Evolutionary conservation across 2,329 filamentous ascomycete species (phyloP), one percentile per base, ranked within the genome.

Genomic region (Claviceps spartinae): DNA sequence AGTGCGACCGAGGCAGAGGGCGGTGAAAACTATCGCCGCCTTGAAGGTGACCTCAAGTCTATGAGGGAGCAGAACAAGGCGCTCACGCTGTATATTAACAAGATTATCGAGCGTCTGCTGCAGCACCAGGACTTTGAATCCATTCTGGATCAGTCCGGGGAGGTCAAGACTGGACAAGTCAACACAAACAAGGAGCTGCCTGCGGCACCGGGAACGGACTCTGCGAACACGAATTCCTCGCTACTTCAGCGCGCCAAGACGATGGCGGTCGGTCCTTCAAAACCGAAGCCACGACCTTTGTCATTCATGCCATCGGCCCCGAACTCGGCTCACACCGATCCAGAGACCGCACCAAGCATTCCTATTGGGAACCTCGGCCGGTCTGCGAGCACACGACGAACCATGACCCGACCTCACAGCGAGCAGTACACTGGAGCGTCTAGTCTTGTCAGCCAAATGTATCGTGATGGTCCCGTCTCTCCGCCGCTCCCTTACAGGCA

Each of bases 21-120:
- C 57, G 78, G 82, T 57, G 78, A 82, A 52, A 71, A 70, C 47
- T 76, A 79, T 58, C 83, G 83, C 60, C 81, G 81, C 50, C 74
- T 93, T 13, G 90, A 96, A 65, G 69, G 75, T 11, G 91, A 97
- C 61, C 69, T 93, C 59, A 88, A 86, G 67, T 76, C 79, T 8
- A 73, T 88, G 60, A 91, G 87, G 70, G 91, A 95, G 65, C 85
- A 95, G 72, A 97, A 98, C 75, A 97, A 97, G 73, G 93, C 93
- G 34, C 75, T 98, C 60, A 95, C 89, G 24, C 75, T 97, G 58
- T 98, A 98, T 72, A 96, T 98, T 74, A 95, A 97, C 78, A 95
- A 93, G 72, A 97, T 98, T 67, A 95, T 98, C 65, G 93, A 93
- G 67, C 86, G 93, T 52, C 80, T 98, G 45, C 78, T 98, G 56